Conservation (phyloP, 352 stramenopile genomes). For the Phytophthora sojae region DNA sequence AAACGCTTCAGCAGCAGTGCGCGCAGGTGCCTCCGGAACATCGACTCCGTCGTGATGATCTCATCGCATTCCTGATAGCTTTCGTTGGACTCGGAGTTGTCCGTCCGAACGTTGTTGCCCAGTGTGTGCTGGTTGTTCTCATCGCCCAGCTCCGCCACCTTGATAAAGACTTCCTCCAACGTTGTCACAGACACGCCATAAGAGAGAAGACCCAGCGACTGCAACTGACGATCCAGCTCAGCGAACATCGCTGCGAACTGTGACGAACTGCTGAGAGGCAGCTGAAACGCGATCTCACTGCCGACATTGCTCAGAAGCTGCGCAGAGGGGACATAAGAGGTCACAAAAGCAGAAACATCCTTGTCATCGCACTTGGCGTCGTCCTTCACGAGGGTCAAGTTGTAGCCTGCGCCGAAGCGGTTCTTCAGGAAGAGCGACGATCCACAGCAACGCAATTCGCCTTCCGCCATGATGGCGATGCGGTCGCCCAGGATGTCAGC, state of each 20-base stretch:
- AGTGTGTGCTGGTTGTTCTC: constrained; percentile 46
- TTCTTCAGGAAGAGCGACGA: constrained; percentile 83
- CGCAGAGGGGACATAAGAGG: constrained; percentile 39
- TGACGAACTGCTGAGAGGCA: constrained; percentile 49
- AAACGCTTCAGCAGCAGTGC: constrained; percentile 67
- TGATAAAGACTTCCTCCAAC: constrained; percentile 84
- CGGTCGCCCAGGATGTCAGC: constrained; percentile 83
- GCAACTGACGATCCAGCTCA: constrained; percentile 51
- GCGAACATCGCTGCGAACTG: constrained; percentile 65
- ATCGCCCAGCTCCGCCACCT: constrained; percentile 50
- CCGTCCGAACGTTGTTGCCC: constrained; percentile 18
- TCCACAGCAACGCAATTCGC: constrained; percentile 65
- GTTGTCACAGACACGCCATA: constrained; percentile 82
- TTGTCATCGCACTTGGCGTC: constrained; percentile 32
- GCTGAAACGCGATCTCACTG: constrained; percentile 66
- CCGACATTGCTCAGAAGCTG: constrained; percentile 66
- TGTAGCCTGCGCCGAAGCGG: constrained; percentile 68
- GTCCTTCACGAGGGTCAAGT: constrained; percentile 64
- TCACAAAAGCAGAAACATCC: constrained; percentile 37
- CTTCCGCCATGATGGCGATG: constrained; percentile 84
- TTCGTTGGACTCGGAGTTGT: constrained; percentile 10
- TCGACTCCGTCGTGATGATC: constrained; percentile 19
- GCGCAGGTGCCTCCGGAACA: constrained; percentile 42
- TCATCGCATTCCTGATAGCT: constrained; percentile 28
- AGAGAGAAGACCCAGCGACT: constrained; percentile 47